phyloP scores from a whole-genome alignment of 1,284 basidiomycete genomes.

The Tylopilus sp. region DNA sequence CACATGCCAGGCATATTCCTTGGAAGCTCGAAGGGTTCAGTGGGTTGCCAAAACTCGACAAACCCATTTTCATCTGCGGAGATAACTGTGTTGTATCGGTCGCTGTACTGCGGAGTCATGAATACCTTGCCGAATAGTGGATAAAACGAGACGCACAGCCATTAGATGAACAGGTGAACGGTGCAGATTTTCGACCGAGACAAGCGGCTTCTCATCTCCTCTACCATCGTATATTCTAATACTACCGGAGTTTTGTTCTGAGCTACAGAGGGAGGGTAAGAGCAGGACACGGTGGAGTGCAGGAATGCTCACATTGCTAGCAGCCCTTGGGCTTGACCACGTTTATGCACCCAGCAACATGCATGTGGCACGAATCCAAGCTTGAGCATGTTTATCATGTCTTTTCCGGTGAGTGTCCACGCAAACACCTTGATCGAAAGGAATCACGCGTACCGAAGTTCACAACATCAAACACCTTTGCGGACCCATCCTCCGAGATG shows the following conservation, averaged over 20 bases:
- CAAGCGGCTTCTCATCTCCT: slow-evolving; percentile 74
- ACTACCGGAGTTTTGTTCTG: slow-evolving; percentile 70
- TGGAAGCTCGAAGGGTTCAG: slow-evolving; percentile 82
- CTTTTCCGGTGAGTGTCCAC: slow-evolving; percentile 40
- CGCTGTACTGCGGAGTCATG: slow-evolving; percentile 67
- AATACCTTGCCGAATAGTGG: slow-evolving; percentile 1
- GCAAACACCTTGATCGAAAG: background rate
- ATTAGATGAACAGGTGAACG: slow-evolving; percentile 88
- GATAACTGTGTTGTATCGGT: slow-evolving; percentile 86
- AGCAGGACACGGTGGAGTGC: background rate
- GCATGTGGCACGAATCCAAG: slow-evolving; percentile 80
- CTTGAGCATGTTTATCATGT: slow-evolving; percentile 99
- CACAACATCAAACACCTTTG: slow-evolving; percentile 95
- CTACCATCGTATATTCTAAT: slow-evolving; percentile 93
- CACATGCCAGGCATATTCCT: slow-evolving; percentile 78
- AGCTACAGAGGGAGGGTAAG: slow-evolving; percentile 45
- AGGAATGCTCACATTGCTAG: slow-evolving; percentile 72
- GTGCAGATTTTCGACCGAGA: slow-evolving; percentile 76
- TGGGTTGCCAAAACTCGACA: slow-evolving; percentile 94
- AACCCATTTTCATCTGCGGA: slow-evolving; percentile 95
- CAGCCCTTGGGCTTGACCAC: slow-evolving; percentile 83
- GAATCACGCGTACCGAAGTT: slow-evolving; percentile 72
- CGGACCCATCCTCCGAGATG: slow-evolving; percentile 78
- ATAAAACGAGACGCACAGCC: slow-evolving; percentile 54
- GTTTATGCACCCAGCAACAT: slow-evolving; percentile 91